Base-by-base conservation (phyloP, 2,329 filamentous ascomycete species). In the Venturia nashicola region DNA sequence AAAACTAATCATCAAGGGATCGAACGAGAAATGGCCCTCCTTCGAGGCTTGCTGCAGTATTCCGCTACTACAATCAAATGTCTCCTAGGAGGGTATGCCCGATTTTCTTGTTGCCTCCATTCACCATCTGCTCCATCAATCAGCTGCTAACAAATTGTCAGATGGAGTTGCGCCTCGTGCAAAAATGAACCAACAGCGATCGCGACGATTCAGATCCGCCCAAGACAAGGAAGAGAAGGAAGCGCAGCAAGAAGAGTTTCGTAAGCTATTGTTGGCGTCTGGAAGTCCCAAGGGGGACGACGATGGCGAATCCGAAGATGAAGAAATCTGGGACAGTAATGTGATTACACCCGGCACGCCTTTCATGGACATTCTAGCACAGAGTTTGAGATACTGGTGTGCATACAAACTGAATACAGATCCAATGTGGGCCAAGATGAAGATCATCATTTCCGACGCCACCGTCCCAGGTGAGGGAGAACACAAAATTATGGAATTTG, bases 171-270 rank as follows among this genome's bases (percentile, higher is more conserved):
- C 94, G 5, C 95, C 94, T 59, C 89, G 94, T 75, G 95, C 95
- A 65, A 99, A 99, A 78, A 99, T 99, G 94, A 99, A 99, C 74
- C 95, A 99, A 74, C 94, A 99, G 78, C 90, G 94, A 67, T 96
- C 94, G 51, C 86, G 94, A 75, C 90, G 94, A 71, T 99, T 99
- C 78, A 88, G 94, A 67, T 89, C 93, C 27, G 94, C 92, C 2
- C 91, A 93, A 74, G 94, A 99, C 74, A 94, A 94, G 18, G 87
- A 91, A 72, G 91, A 97, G 74, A 96, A 97, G 73, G 91, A 95
- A 72, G 86, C 88, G 65, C 91, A 97, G 73, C 96, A 95, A 72
- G 86, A 88, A 67, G 90, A 96, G 73, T 86, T 97, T 60, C 80
- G 92, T 65, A 92, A 93, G 70, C 80, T 96, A 73, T 81, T 97